Evolutionary conservation across 73 alveolate genomes (phyloP).

Genomic region (Paramecium biaurelia): DNA sequence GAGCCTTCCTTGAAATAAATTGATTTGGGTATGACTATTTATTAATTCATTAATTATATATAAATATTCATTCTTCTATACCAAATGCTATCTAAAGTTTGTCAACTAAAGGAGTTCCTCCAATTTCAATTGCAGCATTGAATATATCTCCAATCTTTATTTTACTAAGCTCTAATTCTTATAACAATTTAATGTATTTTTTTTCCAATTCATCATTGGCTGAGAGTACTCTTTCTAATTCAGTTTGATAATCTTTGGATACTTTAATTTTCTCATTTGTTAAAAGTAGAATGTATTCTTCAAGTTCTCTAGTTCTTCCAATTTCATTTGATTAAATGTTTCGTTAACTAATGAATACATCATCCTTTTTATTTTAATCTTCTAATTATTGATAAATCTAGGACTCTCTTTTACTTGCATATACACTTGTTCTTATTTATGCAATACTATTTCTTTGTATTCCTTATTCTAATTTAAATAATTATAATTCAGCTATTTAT

Average conservation of each 20-base stretch:
- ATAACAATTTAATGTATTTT: background rate
- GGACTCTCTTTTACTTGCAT: background rate
- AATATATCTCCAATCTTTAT: background rate
- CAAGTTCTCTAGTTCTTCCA: background rate
- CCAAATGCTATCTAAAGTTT: background rate
- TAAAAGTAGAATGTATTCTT: background rate
- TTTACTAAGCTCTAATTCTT: background rate
- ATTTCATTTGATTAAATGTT: background rate
- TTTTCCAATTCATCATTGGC: background rate
- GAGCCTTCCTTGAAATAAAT: background rate
- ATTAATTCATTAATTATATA: background rate
- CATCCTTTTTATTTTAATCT: background rate
- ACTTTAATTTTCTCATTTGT: background rate
- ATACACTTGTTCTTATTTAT: background rate
- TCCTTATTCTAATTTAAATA: background rate
- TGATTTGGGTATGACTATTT: background rate
- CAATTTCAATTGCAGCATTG: background rate
- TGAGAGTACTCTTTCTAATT: background rate
- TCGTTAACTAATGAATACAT: background rate
- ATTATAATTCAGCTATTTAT: background rate
- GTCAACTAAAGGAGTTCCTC: background rate
- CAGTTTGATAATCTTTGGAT: background rate
- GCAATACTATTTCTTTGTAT: background rate
- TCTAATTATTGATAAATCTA: background rate
- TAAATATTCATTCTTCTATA: background rate